Percentiles rank a stretch among this genome's conserved stretches.
Evolutionary conservation across 768 basidiomycete genomes (phyloP).

Genomic region (Boletus reticuloceps): DNA sequence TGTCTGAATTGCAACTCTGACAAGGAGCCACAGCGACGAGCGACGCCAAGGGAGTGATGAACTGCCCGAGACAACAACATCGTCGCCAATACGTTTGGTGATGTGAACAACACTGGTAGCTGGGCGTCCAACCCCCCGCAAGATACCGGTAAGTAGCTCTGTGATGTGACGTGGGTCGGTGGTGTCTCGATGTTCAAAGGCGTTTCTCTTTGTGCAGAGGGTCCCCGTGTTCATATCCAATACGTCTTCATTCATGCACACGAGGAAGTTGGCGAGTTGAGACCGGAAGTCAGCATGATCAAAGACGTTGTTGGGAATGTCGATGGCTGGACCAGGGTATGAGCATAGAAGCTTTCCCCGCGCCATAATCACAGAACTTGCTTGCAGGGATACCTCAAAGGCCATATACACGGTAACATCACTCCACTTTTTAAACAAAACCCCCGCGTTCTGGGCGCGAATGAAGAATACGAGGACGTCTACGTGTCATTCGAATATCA

Average conservation of each 20-base stretch:
- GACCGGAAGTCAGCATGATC: constrained; percentile 30
- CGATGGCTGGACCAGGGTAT: constrained; percentile 44
- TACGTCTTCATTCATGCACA: constrained; percentile 30
- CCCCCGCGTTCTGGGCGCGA: constrained; percentile 45
- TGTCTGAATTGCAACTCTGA: constrained; percentile 34
- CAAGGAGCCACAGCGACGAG: constrained; percentile 36
- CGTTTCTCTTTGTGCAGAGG: too few relatives aligned
- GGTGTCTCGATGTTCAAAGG: constrained; percentile 10
- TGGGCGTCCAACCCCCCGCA: constrained; percentile 31
- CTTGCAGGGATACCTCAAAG: constrained; percentile 43
- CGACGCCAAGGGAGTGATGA: constrained; percentile 34
- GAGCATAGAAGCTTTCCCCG: constrained; percentile 42
- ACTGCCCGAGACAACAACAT: constrained; percentile 19
- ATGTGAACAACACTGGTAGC: constrained; percentile 18
- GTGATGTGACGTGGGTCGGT: constrained; percentile 45
- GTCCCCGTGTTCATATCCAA: constrained; percentile 9
- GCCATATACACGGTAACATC: background rate
- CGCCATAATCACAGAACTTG: constrained; percentile 32
- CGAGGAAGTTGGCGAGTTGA: constrained; percentile 40
- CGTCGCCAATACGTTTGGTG: constrained; percentile 33
- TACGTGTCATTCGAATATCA: too few relatives aligned
- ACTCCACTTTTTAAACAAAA: constrained; percentile 34
- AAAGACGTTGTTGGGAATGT: constrained; percentile 30
- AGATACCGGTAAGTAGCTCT: constrained; percentile 43
- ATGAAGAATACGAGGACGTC: constrained; percentile 39